phyloP scores from a whole-genome alignment of 1,284 basidiomycete species.

The Naganishia sp. region DNA sequence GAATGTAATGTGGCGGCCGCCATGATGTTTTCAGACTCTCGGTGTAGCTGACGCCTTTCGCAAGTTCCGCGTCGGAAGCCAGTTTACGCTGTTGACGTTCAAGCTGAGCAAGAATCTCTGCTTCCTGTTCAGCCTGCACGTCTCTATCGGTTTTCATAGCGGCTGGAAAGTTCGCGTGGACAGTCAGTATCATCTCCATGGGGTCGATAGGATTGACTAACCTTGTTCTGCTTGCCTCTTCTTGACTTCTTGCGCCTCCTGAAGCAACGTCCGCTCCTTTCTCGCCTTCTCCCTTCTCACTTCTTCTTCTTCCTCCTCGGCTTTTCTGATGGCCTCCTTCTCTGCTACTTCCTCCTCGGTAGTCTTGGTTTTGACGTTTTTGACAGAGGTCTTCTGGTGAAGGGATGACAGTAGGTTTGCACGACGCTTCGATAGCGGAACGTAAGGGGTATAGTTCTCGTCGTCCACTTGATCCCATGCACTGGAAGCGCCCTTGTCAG shows the following conservation, averaged over 20 bases:
- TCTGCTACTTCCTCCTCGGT: slow-evolving; percentile 60
- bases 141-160: slow-evolving; percentile 80
- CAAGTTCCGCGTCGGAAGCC: slow-evolving; percentile 86
- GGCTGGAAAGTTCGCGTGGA: slow-evolving; percentile 58
- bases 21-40: slow-evolving; percentile 85
- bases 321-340: slow-evolving; percentile 64
- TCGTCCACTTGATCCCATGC: slow-evolving; percentile 54
- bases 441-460: slow-evolving; percentile 73
- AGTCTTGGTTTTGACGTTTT: slow-evolving; percentile 55
- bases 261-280: slow-evolving; percentile 77
- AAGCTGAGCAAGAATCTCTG: slow-evolving; percentile 86
- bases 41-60: slow-evolving; percentile 87
- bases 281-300: slow-evolving; percentile 68
- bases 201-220: slow-evolving; percentile 49
- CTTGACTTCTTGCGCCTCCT: slow-evolving; percentile 92
- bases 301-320: slow-evolving; percentile 75
- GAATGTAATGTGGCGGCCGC: slow-evolving; percentile 81
- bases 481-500: slow-evolving; percentile 1
- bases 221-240: slow-evolving; percentile 75
- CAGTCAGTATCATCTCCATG: background rate
- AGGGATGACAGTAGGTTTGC: slow-evolving; percentile 68
- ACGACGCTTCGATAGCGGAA: slow-evolving; percentile 82
- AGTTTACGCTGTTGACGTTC: slow-evolving; percentile 82
- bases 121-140: slow-evolving; percentile 83
- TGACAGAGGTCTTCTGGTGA: slow-evolving; percentile 19